Conservation (phyloP, 306 rosid genomes). For the Cucumis sativus region Cucumber_9930_V3 NC_026657.2:1433001-1433500, state of each 20-base stretch:
- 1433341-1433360: too few relatives aligned
- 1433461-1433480: too few relatives aligned
- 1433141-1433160: not conserved
- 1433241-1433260: not conserved
- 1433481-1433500: too few relatives aligned
- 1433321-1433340: too few relatives aligned
- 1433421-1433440: too few relatives aligned
- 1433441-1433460: too few relatives aligned
- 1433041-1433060: conserved; percentile 49
- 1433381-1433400: too few relatives aligned
- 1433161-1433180: conserved; percentile 2
- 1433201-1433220: not conserved
- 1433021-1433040: conserved; percentile 18
- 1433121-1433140: not conserved
- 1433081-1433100: conserved; percentile 70
- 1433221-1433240: not conserved
- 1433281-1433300: not conserved
- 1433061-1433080: conserved; percentile 75
- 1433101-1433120: conserved; percentile 34
- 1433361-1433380: too few relatives aligned
- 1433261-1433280: not conserved
- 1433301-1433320: too few relatives aligned
- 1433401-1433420: too few relatives aligned
- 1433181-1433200: conserved; percentile 50
- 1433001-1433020: not conserved